Percentiles rank a stretch among this genome's conserved stretches.
These are phyloP conservation scores for Boletus hoseneyae DNA, from an alignment of 1,284 basidiomycete genomes.

Conservation along the genomic window DNA sequence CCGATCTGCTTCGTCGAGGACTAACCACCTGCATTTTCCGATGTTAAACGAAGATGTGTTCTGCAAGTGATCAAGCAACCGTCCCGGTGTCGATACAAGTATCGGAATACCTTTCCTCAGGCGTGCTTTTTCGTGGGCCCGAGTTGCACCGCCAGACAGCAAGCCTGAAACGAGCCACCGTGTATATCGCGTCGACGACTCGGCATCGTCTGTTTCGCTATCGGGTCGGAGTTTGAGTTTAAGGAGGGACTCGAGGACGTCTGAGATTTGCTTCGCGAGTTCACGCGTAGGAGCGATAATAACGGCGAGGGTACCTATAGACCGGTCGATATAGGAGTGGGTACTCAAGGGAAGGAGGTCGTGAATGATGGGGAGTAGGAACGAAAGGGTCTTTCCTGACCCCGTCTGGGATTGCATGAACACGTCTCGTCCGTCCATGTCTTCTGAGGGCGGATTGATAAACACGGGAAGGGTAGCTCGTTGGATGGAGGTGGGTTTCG, in stretches of 20 bases:
- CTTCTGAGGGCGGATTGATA: constrained; percentile 44
- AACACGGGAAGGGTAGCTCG: constrained; percentile 77
- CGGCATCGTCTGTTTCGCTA: constrained; percentile 50
- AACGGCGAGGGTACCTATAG: constrained; percentile 91
- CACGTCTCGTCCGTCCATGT: constrained; percentile 62
- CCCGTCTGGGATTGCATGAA: constrained; percentile 98
- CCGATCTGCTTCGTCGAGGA: constrained; percentile 96
- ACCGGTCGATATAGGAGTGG: constrained; percentile 82
- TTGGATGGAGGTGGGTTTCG: constrained; percentile 91
- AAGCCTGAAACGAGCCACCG: constrained; percentile 95
- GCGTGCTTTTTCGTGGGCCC: constrained; percentile 65
- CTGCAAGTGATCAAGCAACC: constrained; percentile 91
- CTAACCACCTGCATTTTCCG: constrained; percentile 92
- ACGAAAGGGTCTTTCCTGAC: constrained; percentile 96
- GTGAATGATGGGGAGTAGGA: constrained; percentile 93
- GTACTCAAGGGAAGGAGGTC: constrained; percentile 88
- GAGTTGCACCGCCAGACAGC: constrained; percentile 79
- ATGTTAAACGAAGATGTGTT: constrained; percentile 91
- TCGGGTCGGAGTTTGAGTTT: constrained; percentile 71
- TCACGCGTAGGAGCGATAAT: constrained; percentile 95
- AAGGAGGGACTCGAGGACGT: constrained; percentile 87
- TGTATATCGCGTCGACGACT: constrained; percentile 57
- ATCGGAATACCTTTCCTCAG: constrained; percentile 72
- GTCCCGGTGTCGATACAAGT: constrained; percentile 94
- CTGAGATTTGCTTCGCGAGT: constrained; percentile 92